phyloP scores from a whole-genome alignment of 768 basidiomycete species.

The Nidularia sp. region DNA sequence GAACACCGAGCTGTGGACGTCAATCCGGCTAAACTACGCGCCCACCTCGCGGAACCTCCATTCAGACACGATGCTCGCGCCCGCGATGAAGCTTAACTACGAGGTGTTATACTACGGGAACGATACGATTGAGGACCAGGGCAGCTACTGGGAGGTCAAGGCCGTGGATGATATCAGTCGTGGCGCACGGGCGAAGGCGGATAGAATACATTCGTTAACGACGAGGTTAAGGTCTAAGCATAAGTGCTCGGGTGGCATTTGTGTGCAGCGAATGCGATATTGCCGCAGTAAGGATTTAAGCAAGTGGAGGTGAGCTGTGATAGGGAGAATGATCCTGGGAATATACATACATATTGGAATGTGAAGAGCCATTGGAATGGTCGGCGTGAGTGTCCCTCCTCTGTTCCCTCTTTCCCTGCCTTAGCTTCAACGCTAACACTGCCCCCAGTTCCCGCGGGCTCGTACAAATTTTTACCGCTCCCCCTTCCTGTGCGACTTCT shows the following conservation, averaged over 20 bases:
- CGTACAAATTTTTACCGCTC: slow-evolving; percentile 82
- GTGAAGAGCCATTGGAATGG: slow-evolving; percentile 98
- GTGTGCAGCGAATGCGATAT: slow-evolving; percentile 78
- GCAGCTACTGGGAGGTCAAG: slow-evolving; percentile 94
- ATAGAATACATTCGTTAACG: slow-evolving; percentile 62
- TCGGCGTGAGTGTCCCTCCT: slow-evolving; percentile 67
- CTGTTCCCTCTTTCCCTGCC: slow-evolving; percentile 1
- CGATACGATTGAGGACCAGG: slow-evolving; percentile 75
- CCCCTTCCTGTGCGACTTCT: slow-evolving; percentile 94
- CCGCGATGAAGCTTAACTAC: slow-evolving; percentile 81
- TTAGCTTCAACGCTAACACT: background rate
- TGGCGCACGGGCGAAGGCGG: slow-evolving; percentile 31
- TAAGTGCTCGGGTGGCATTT: slow-evolving; percentile 79
- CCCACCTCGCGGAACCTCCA: slow-evolving; percentile 90
- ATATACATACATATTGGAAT: slow-evolving; percentile 94
- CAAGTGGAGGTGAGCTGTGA: slow-evolving; percentile 96
- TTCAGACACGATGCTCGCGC: slow-evolving; percentile 85
- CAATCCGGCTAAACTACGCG: slow-evolving; percentile 75
- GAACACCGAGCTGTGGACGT: slow-evolving; percentile 63
- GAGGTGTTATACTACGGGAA: slow-evolving; percentile 97
- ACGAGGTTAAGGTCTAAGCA: slow-evolving; percentile 87
- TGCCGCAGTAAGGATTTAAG: slow-evolving; percentile 99
- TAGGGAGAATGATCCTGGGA: slow-evolving; percentile 79
- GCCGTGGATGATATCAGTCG: slow-evolving; percentile 84
- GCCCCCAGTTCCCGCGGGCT: slow-evolving; percentile 71